These are phyloP conservation scores for Aspergillus ustus DNA, from an alignment of 2,329 filamentous ascomycete species.

Conservation along the genomic window DNA sequence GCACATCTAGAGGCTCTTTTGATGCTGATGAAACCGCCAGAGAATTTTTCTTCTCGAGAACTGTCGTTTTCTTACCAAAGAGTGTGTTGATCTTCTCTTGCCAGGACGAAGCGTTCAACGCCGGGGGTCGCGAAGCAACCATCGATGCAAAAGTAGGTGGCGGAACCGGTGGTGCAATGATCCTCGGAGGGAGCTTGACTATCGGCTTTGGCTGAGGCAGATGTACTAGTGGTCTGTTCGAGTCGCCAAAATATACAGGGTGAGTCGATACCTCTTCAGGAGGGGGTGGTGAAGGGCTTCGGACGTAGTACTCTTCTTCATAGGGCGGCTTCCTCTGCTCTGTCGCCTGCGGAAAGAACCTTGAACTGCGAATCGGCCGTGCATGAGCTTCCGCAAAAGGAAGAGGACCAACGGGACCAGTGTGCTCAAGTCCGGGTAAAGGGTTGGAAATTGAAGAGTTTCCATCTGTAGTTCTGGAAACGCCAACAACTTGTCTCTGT, in stretches of 20 bases:
- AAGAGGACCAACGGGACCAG: constrained; percentile 41
- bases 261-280: constrained; percentile 61
- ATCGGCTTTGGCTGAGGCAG: constrained; percentile 68
- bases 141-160: constrained; percentile 53
- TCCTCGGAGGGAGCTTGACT: constrained; percentile 76
- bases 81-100: constrained; percentile 84
- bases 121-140: constrained; percentile 47
- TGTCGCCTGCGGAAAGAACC: constrained; percentile 52
- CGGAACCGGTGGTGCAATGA: constrained; percentile 48
- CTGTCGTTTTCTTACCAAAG: constrained; percentile 64
- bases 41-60: constrained; percentile 55
- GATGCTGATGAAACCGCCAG: constrained; percentile 70
- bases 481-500: constrained; percentile 44
- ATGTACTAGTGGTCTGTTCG: constrained; percentile 58
- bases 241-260: constrained; percentile 59
- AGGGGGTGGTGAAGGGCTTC: constrained; percentile 58
- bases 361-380: constrained; percentile 49
- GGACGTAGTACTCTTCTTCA: constrained; percentile 39
- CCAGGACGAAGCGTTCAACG: constrained; percentile 63
- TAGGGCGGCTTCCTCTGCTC: constrained; percentile 41
- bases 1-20: constrained; percentile 67
- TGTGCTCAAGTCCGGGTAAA: constrained; percentile 42
- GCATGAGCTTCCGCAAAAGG: constrained; percentile 40
- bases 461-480: constrained; percentile 39
- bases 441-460: constrained; percentile 35